Conservation (phyloP, 495 filamentous ascomycete genomes). For the Lophiostoma macrostomum region DNA sequence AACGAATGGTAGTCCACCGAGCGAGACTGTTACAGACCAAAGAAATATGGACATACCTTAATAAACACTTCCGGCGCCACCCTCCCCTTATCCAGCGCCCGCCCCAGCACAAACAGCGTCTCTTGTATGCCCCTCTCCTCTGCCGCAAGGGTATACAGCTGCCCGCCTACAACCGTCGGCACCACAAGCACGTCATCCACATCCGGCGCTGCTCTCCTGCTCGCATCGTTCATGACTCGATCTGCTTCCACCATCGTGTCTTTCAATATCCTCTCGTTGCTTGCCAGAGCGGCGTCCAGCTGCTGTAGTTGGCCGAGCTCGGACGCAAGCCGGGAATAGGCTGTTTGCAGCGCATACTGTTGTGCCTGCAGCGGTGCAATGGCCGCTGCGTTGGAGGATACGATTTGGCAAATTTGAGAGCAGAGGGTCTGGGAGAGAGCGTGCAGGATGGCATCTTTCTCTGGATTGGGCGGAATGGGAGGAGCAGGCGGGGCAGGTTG, state of each 20-base stretch:
- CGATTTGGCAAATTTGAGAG: slow-evolving; percentile 60
- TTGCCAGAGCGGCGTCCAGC: slow-evolving; percentile 64
- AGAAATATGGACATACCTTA: slow-evolving; percentile 46
- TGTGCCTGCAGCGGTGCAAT: slow-evolving; percentile 74
- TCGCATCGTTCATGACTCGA: slow-evolving; percentile 65
- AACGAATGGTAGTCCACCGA: no score
- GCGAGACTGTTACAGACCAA: no score
- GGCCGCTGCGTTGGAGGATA: slow-evolving; percentile 64
- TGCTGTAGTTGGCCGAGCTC: slow-evolving; percentile 69
- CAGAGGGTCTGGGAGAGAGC: slow-evolving; percentile 69
- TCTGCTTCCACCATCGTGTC: slow-evolving; percentile 76
- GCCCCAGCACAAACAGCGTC: slow-evolving; percentile 77
- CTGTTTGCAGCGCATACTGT: slow-evolving; percentile 67
- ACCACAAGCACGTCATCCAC: slow-evolving; percentile 93
- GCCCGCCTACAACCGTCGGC: slow-evolving; percentile 85
- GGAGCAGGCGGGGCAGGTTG: slow-evolving; percentile 57
- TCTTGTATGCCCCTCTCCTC: slow-evolving; percentile 84
- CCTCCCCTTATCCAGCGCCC: slow-evolving; percentile 76
- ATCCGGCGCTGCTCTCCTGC: slow-evolving; percentile 53
- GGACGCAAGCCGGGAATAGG: slow-evolving; percentile 61
- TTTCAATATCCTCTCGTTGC: slow-evolving; percentile 75
- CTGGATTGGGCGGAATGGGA: slow-evolving; percentile 91
- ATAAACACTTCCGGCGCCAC: slow-evolving; percentile 81
- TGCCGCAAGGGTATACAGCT: slow-evolving; percentile 82
- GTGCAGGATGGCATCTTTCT: slow-evolving; percentile 84